Evolutionary conservation across 345 rosid species (phyloP).

Genomic region (Camelina hispida): DNA sequence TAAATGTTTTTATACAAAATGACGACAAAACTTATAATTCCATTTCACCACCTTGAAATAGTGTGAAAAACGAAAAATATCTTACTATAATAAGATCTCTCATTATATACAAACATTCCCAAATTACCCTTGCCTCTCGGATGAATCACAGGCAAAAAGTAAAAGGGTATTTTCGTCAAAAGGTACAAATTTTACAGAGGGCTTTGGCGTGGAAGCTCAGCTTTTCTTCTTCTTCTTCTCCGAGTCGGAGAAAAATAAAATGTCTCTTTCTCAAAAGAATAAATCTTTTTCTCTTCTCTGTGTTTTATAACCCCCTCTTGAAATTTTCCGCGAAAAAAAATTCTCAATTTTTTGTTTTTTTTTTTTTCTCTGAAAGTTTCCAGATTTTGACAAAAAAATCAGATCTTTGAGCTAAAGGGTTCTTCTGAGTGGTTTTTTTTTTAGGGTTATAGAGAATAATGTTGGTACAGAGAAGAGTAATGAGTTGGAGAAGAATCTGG

Average conservation of each 20-base stretch:
- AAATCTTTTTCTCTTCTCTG: conserved; percentile 10
- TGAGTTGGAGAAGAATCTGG: conserved; percentile 82
- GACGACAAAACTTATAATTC: neutral
- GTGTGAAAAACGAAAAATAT: neutral
- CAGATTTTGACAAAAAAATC: neutral
- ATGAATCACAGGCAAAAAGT: neutral
- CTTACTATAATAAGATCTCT: neutral
- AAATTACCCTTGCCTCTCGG: neutral
- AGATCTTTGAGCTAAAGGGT: conserved; percentile 31
- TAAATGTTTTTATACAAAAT: neutral
- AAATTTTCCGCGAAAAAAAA: conserved; percentile 31
- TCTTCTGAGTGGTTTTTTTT: neutral
- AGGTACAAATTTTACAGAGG: neutral
- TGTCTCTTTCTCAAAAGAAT: conserved; percentile 34
- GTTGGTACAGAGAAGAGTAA: conserved; percentile 62
- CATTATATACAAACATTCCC: neutral
- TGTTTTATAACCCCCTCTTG: neutral
- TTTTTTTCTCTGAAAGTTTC: neutral
- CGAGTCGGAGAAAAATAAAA: conserved; percentile 12
- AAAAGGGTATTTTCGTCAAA: conserved; percentile 23
- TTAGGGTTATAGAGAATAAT: conserved; percentile 45
- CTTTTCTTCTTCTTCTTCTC: conserved; percentile 11
- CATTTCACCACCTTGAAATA: neutral
- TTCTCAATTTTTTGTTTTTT: neutral
- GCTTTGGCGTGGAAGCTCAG: conserved; percentile 45